These are phyloP conservation scores for Coniella vitis DNA, from an alignment of 2,329 filamentous ascomycete species.

Conservation along the genomic window DNA sequence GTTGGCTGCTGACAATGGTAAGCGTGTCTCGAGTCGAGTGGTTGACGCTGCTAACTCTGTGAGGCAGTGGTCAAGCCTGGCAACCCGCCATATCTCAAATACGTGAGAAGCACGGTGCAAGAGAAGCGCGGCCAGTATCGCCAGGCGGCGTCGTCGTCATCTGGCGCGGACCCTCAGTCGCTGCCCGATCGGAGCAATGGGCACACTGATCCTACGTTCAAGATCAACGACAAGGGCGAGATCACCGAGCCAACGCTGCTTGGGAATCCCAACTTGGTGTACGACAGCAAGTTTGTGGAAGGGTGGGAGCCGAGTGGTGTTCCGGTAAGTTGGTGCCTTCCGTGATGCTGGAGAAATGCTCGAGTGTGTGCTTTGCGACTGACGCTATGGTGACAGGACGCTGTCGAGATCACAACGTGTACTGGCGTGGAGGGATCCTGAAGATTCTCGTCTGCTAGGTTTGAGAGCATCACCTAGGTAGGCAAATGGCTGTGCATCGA, in stretches of 20 bases:
- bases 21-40: not conserved
- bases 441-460: too few species aligned
- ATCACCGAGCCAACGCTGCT: conserved; percentile 24
- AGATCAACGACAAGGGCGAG: conserved; percentile 47
- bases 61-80: conserved; percentile 60
- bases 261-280: conserved; percentile 60
- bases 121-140: conserved; percentile 47
- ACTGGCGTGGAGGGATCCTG: conserved; percentile 28
- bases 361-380: too few species aligned
- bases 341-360: too few species aligned
- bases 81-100: conserved; percentile 63
- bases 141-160: too few species aligned
- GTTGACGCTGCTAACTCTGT: too few species aligned
- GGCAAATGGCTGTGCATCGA: not conserved
- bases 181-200: conserved; percentile 40
- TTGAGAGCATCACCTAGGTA: too few species aligned
- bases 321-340: conserved; percentile 27
- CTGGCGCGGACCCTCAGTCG: conserved; percentile 19
- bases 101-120: conserved; percentile 57
- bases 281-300: conserved; percentile 56
- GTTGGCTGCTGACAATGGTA: conserved; percentile 58
- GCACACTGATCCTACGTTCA: too few species aligned
- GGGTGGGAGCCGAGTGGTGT: conserved; percentile 64
- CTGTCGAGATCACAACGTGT: conserved; percentile 59
- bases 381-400: conserved; percentile 33